phyloP scores from a whole-genome alignment of 2,329 filamentous ascomycete genomes.

The Xylaria sp. region DNA sequence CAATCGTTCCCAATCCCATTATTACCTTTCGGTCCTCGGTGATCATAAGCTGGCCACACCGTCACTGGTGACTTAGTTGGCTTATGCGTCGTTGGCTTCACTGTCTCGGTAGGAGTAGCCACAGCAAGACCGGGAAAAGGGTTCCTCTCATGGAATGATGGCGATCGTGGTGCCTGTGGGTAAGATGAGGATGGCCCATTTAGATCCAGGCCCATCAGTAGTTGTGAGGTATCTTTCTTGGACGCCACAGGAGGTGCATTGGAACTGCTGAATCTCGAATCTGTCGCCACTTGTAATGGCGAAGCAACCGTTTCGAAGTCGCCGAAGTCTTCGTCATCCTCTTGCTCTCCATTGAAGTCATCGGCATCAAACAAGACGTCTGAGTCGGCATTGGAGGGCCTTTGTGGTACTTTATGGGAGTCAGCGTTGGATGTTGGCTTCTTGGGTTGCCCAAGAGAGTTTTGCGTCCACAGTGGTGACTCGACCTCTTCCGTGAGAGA shows the following conservation, averaged over 20 bases:
- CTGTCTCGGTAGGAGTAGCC: constrained; percentile 44
- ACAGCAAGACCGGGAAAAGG: constrained; percentile 54
- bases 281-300: constrained; percentile 30
- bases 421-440: constrained; percentile 9
- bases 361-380: constrained; percentile 70
- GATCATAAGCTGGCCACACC: constrained; percentile 48
- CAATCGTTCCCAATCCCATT: constrained; percentile 49
- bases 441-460: constrained; percentile 10
- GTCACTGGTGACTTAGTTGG: constrained; percentile 45
- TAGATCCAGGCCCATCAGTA: constrained; percentile 41
- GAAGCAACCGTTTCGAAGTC: constrained; percentile 57
- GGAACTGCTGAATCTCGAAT: constrained; percentile 46
- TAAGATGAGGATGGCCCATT: constrained; percentile 41
- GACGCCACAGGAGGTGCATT: constrained; percentile 32
- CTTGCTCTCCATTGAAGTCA: constrained; percentile 51
- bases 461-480: constrained; percentile 14
- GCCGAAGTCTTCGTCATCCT: constrained; percentile 60
- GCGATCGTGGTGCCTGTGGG: constrained; percentile 53
- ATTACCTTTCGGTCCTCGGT: constrained; percentile 18
- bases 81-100: constrained; percentile 38
- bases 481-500: constrained; percentile 10
- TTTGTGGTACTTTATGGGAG: constrained; percentile 20
- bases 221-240: constrained; percentile 35
- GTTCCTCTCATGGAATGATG: constrained; percentile 57
- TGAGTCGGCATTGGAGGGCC: constrained; percentile 39